Conservation (phyloP, 768 basidiomycete species). For the Candolleomyces eurysporus region DNA sequence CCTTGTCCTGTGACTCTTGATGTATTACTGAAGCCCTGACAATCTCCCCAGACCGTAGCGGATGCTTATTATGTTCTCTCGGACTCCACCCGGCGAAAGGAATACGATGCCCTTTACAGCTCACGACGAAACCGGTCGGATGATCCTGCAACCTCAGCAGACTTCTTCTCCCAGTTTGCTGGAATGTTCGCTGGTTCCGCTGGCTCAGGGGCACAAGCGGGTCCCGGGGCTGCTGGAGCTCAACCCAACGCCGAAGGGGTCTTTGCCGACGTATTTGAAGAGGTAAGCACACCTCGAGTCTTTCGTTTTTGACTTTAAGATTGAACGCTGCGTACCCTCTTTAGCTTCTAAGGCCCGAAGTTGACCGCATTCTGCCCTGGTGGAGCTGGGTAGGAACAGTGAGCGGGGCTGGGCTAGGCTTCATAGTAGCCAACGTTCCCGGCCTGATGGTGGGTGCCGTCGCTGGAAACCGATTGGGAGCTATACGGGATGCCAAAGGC, state of each 20-base stretch:
- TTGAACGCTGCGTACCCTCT: neutral
- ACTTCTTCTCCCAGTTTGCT: constrained; percentile 77
- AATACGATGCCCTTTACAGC: constrained; percentile 71
- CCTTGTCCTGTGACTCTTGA: neutral
- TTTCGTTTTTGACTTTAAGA: neutral
- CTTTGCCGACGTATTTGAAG: constrained; percentile 90
- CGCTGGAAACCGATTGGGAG: constrained; percentile 89
- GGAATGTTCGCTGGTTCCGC: constrained; percentile 57
- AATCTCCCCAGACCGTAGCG: constrained; percentile 65
- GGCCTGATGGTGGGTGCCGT: constrained; percentile 84
- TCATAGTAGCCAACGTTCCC: constrained; percentile 74
- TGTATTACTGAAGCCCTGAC: neutral
- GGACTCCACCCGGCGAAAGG: constrained; percentile 65
- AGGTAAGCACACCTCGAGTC: constrained; percentile 46
- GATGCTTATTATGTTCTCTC: constrained; percentile 95
- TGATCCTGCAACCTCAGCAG: constrained; percentile 65
- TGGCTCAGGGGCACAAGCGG: constrained; percentile 22
- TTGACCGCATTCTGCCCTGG: constrained; percentile 65
- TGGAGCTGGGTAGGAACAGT: constrained; percentile 76
- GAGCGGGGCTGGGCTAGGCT: constrained; percentile 67
- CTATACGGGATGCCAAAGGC: constrained; percentile 90
- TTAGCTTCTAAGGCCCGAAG: constrained; percentile 79
- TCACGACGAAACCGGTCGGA: constrained; percentile 54
- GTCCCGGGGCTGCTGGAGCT: constrained; percentile 26
- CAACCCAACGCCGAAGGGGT: constrained; percentile 78